Evolutionary conservation across 139 green algal genomes (phyloP).

Genomic region (Picochlorum sp.): DNA sequence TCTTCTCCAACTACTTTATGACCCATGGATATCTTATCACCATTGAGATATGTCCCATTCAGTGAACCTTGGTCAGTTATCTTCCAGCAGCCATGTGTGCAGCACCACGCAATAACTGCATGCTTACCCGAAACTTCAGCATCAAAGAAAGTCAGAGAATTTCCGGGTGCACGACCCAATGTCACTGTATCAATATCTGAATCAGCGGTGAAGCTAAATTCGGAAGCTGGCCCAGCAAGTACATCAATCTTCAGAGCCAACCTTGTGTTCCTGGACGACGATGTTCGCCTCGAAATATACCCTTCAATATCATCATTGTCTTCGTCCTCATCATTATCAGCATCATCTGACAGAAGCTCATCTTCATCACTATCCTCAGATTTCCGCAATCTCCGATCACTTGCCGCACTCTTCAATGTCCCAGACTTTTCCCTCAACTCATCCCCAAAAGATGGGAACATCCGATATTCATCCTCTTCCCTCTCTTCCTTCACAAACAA

Average conservation of each 20-base stretch:
- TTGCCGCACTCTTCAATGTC: not conserved
- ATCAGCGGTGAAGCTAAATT: constrained; percentile 7
- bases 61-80: constrained; percentile 52
- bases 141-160: constrained; percentile 41
- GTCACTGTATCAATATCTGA: constrained; percentile 28
- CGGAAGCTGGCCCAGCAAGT: constrained; percentile 26
- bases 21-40: constrained; percentile 34
- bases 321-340: too few species aligned
- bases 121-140: constrained; percentile 59
- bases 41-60: constrained; percentile 64
- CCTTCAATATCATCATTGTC: not conserved
- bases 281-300: not conserved
- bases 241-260: constrained; percentile 40
- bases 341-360: too few species aligned
- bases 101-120: constrained; percentile 36
- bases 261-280: constrained; percentile 4
- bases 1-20: constrained; percentile 29
- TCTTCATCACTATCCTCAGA: not conserved
- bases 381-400: not conserved
- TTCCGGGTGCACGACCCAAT: constrained; percentile 41
- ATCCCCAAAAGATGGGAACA: not conserved
- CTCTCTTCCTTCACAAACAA: too few species aligned
- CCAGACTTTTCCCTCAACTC: not conserved
- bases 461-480: too few species aligned
- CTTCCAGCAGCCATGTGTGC: constrained; percentile 25